phyloP scores from a whole-genome alignment of 2,329 filamentous ascomycete genomes.

The Tolypocladium capitatum region DNA sequence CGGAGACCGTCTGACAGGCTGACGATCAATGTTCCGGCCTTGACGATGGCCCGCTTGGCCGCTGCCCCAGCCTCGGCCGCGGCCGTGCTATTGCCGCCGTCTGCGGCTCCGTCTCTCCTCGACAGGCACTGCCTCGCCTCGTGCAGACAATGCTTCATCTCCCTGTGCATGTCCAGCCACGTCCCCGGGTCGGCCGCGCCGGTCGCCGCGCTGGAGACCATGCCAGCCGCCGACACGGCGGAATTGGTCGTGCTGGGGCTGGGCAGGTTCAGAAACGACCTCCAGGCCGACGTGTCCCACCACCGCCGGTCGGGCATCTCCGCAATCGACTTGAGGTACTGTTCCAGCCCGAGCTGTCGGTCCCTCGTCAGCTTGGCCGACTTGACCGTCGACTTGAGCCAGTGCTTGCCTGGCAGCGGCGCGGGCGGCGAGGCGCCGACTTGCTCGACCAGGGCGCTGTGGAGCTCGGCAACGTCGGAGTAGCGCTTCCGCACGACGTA shows the following conservation, averaged over 20 bases:
- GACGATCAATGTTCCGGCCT: conserved; percentile 49
- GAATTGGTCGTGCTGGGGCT: conserved; percentile 33
- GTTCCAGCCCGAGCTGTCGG: conserved; percentile 54
- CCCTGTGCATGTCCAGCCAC: conserved; percentile 65
- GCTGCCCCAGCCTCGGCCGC: conserved; percentile 52
- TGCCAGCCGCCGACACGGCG: conserved; percentile 31
- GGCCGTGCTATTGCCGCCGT: conserved; percentile 25
- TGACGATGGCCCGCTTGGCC: conserved; percentile 62
- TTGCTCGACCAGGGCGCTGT: conserved; percentile 45
- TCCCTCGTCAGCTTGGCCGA: conserved; percentile 57
- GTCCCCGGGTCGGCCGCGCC: conserved; percentile 46
- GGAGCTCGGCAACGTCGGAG: conserved; percentile 61
- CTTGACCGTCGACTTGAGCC: conserved; percentile 60
- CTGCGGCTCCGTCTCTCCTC: conserved; percentile 42
- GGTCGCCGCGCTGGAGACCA: conserved; percentile 23
- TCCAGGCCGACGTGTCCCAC: conserved; percentile 61
- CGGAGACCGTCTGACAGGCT: conserved; percentile 54
- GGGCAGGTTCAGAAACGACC: conserved; percentile 60
- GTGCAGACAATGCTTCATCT: conserved; percentile 50
- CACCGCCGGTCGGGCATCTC: conserved; percentile 61
- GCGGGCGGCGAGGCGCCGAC: conserved; percentile 52
- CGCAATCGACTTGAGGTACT: conserved; percentile 60
- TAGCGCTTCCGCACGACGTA: conserved; percentile 71
- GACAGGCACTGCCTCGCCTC: conserved; percentile 61
- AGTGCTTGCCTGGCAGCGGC: conserved; percentile 59